A percentile compares a stretch with the other conserved stretches of the same genome.
These are phyloP conservation scores for Phytophthora pluvialis DNA, from an alignment of 352 stramenopile species.

Conservation along the genomic window DNA sequence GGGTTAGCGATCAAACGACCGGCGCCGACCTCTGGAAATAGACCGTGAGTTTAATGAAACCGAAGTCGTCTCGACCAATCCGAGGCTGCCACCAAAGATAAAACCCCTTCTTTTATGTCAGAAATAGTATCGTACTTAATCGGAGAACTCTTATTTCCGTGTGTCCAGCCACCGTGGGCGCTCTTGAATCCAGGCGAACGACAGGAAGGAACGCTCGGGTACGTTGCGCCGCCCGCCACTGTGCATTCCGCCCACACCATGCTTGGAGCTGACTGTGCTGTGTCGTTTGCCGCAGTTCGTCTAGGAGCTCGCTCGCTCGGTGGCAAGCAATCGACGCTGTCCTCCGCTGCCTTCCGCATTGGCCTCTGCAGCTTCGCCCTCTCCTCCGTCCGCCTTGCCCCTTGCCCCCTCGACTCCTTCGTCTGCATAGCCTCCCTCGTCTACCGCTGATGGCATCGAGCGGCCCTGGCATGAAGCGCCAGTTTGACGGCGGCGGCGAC, in stretches of 20 bases:
- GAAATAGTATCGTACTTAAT: conserved; percentile 17
- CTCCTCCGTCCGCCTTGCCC: conserved; percentile 6
- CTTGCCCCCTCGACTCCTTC: conserved; percentile 8
- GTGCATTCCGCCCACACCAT: neutral
- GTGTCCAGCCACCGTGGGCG: neutral
- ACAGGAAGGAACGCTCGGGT: conserved; percentile 11
- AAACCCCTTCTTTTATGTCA: conserved; percentile 31
- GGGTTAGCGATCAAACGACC: conserved; percentile 32
- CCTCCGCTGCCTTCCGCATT: conserved; percentile 13
- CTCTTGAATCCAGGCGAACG: conserved; percentile 4
- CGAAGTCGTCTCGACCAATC: conserved; percentile 39
- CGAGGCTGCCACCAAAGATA: conserved; percentile 53
- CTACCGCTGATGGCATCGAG: conserved; percentile 21
- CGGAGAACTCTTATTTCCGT: conserved; percentile 1
- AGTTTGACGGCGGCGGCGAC: conserved; percentile 36
- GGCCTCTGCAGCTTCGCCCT: conserved; percentile 7
- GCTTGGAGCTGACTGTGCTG: neutral
- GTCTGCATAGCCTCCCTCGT: conserved; percentile 3
- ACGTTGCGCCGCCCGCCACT: conserved; percentile 11
- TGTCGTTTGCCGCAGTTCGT: conserved; percentile 15
- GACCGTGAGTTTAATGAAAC: conserved; percentile 35
- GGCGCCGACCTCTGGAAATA: conserved; percentile 27
- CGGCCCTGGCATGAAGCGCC: conserved; percentile 50
- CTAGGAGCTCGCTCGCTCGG: conserved; percentile 11
- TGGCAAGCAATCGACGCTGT: conserved; percentile 29